Base-by-base conservation (phyloP, 441 rosid species). In the Pelargonium fulgidum region DNA sequence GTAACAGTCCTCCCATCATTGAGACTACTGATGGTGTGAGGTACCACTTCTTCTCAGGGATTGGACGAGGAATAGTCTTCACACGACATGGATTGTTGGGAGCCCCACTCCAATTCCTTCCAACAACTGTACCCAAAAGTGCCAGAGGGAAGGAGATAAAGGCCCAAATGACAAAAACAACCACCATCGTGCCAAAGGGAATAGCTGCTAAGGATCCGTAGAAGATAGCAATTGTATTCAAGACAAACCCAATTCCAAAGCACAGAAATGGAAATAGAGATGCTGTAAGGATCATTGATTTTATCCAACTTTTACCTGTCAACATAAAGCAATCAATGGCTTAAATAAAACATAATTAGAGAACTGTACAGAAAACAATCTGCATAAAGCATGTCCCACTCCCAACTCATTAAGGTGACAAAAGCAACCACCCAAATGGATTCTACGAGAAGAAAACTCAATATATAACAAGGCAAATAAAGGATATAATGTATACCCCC, bases 101-200 rank as follows among this genome's bases (percentile, higher is more conserved):
- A 73, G 98, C 96, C 69, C 98, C 98, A 62, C 97, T 90, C 91
- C 97, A 90, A 72, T 89, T 93, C 82, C 94, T 89, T 64, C 98
- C 98, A 62, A 93, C 90, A 4, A 93, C 98, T 6, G 98, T 93
- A 69, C 98, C 98, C 62, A 93, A 92, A 76, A 93, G 98, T 14
- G 97, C 98, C 29, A 93, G 81, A 56, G 98, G 98, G 84, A 93
- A 91, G 62, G 98, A 93, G 80, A 93, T 93, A 76, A 93, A 93
- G 24, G 89, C 98, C 98, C 98, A 93, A 22, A 93, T 93, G 64
- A 93, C 82, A 50, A 87, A 93, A 73, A 93, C 94, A 67, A 93
- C 98, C 74, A 90, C 92, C 88, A 93, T 89, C n/a, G 98, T 93
- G 74, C 98, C 98, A 77, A 93, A 93, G 22, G 98, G 98, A 78